Base-by-base conservation (phyloP, 768 basidiomycete genomes). In the Ephemerocybe angulata region DNA sequence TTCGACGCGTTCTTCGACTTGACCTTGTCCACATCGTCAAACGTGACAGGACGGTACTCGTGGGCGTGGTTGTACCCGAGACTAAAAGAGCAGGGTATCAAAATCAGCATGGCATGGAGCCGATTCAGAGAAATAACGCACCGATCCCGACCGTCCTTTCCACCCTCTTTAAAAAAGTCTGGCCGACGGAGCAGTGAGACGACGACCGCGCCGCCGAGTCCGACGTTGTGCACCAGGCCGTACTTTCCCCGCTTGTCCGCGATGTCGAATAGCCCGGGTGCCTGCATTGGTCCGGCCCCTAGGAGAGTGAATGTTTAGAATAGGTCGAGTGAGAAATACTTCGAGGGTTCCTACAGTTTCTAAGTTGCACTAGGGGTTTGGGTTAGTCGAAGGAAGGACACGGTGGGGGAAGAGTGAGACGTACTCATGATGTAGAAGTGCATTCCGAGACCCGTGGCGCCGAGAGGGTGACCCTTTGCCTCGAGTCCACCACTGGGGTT, bases 221-320 rank as follows among this genome's bases (percentile, higher is more conserved):
- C 91, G 41, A 94, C 75, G 64, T 94, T 93, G 60, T 93, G 91
- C 8, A 89, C 84, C 12, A 94, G 74, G 3, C 88, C 90, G 58
- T 80, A 90, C 69, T 90, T 91, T 2, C 89, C 87, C 28, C 85
- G 83, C 60, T 76, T 76, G 64, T 90, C 88, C 1, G 75, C 40
- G 3, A 62, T 73, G 54, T 83, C 75, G 59, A 90, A 88, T 42
- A 90, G 74, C 8, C 82, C 84, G 1, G 84, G 82, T 2, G 82
- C 86, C 72, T 91, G 90, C 88, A 91, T 89, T 25, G 86, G 86
- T 29, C 90, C 90, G 3, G 89, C 86, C 89, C 87, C 88, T 87
- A 58, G 33, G 30, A 42, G 25, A 35, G 27, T 12, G 22, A 4
- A 30, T 37, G 6, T 37, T 33, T 24, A 46, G 13, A 22, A 15